Percentiles rank a stretch among this genome's conserved stretches.
Conservation (phyloP, 331 rosid species). For the Saraca asoca region DNA sequence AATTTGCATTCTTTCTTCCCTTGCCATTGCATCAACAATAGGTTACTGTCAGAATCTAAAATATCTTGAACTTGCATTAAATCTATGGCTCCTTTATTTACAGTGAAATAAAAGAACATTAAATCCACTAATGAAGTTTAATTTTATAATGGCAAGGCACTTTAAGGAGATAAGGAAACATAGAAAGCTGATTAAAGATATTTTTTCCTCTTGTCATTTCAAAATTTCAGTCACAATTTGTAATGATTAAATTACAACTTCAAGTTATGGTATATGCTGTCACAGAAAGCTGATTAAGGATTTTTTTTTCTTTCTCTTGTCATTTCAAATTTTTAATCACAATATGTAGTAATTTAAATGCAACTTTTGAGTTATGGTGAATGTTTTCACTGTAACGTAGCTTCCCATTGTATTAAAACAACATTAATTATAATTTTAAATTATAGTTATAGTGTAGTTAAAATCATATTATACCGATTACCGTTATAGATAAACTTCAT, state of each 20-base stretch:
- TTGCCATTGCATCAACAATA: not conserved
- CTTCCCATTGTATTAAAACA: not conserved
- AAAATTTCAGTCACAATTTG: no score
- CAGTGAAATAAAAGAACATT: not conserved
- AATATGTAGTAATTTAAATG: not conserved
- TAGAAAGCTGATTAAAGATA: no score
- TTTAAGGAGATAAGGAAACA: constrained; percentile 11
- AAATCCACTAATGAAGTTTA: constrained; percentile 28
- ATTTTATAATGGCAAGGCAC: constrained; percentile 29
- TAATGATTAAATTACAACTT: no score
- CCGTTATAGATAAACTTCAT: no score
- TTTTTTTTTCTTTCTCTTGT: not conserved
- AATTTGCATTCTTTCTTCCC: not conserved
- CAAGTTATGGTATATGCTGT: no score
- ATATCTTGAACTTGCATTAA: constrained; percentile 11
- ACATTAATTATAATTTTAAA: no score
- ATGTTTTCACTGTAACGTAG: not conserved
- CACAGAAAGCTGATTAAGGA: not conserved
- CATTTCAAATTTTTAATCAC: constrained; percentile 11
- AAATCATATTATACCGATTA: no score
- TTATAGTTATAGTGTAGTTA: no score
- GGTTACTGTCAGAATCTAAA: not conserved
- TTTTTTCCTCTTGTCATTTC: no score
- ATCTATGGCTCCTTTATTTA: not conserved
- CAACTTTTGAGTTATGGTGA: not conserved